phyloP scores from a whole-genome alignment of 257 asterid genomes.

The Solanum etuberosum region DNA sequence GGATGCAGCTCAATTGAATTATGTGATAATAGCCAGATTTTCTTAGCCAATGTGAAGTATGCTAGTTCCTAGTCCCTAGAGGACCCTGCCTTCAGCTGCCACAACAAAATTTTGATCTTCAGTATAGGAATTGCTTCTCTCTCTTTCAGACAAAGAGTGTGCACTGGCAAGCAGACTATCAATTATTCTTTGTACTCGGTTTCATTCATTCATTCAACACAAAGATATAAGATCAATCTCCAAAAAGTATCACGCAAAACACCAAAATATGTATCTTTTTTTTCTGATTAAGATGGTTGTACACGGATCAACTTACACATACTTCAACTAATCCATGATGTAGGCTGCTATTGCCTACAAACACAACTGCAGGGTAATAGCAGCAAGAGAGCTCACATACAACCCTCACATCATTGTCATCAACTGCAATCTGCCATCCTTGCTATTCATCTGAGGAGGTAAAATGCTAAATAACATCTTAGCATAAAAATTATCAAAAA shows the following conservation, averaged over 20 bases:
- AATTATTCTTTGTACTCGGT: not conserved
- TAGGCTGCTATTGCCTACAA: not conserved
- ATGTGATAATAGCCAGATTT: not conserved
- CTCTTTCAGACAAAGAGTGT: not conserved
- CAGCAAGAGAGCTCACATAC: not conserved
- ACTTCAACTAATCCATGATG: not conserved
- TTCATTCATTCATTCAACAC: not conserved
- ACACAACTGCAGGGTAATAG: not conserved
- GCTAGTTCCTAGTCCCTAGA: not conserved
- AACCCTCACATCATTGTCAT: not conserved
- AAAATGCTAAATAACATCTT: not conserved
- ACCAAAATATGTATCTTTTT: not conserved
- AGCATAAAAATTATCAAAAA: not conserved
- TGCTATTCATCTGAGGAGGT: not conserved
- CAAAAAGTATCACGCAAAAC: not conserved
- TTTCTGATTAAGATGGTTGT: not conserved
- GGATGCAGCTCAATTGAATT: slow-evolving; percentile 33
- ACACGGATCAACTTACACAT: not conserved
- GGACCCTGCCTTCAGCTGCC: not conserved
- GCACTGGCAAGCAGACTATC: not conserved
- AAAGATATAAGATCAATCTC: not conserved
- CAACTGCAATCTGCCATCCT: not conserved
- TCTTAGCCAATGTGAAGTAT: not conserved
- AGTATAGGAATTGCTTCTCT: not conserved
- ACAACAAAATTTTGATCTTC: not conserved